A percentile compares a stretch with the other conserved stretches of the same genome.
phyloP scores from a whole-genome alignment of 352 stramenopile genomes.

The Pythium apleroticum region DNA sequence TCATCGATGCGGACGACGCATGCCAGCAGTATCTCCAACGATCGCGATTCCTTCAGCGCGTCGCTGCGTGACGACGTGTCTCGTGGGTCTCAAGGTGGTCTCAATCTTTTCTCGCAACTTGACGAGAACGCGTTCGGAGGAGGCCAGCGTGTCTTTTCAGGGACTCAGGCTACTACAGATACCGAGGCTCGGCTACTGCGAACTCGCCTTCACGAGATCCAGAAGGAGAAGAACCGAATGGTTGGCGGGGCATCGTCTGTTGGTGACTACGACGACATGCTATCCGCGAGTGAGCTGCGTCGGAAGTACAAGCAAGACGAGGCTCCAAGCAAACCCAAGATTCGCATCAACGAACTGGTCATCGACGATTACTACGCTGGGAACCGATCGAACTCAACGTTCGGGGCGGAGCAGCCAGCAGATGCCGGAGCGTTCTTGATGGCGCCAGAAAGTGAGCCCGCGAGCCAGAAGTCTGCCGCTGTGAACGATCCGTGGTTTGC shows the following conservation, averaged over 20 bases:
- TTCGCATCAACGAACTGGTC: constrained; percentile 82
- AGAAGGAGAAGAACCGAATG: constrained; percentile 75
- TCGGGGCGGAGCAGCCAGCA: neutral
- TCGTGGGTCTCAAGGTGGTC: constrained; percentile 2
- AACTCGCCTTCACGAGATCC: constrained; percentile 70
- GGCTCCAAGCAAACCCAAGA: constrained; percentile 31
- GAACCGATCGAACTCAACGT: constrained; percentile 14
- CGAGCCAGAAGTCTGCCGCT: neutral
- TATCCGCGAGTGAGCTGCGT: constrained; percentile 56
- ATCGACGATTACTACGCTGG: constrained; percentile 86
- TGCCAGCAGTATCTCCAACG: neutral
- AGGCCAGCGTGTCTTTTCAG: constrained; percentile 64
- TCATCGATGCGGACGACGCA: constrained; percentile 2
- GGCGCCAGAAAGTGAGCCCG: constrained; percentile 31
- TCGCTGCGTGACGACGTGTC: constrained; percentile 2
- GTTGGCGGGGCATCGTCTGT: constrained; percentile 27
- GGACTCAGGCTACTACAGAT: constrained; percentile 61
- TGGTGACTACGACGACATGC: constrained; percentile 45
- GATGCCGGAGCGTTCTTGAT: constrained; percentile 61
- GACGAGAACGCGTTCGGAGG: constrained; percentile 79
- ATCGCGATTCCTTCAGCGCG: neutral
- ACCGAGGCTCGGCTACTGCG: constrained; percentile 81
- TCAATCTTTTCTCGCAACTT: constrained; percentile 75
- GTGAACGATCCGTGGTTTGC: constrained; percentile 70
- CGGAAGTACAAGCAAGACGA: constrained; percentile 47